Conservation (phyloP, 768 basidiomycete species). For the Tricholoma furcatifolium region DNA sequence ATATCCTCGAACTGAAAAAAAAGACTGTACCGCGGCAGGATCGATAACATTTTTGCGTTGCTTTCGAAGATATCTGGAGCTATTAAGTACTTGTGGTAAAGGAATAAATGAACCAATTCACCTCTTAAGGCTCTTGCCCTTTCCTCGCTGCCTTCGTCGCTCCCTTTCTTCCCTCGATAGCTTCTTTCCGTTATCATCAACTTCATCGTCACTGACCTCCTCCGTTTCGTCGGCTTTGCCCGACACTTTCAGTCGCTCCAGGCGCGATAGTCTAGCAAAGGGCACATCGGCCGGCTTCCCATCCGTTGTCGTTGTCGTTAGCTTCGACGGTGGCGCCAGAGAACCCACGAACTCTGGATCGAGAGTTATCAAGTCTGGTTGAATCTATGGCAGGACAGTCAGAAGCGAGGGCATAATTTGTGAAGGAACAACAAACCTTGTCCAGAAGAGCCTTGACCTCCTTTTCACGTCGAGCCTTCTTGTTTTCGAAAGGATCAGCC, state of each 20-base stretch:
- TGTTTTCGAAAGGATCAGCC: slow-evolving; percentile 93
- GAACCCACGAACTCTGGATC: slow-evolving; percentile 77
- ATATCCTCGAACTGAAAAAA: neutral
- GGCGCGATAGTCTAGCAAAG: slow-evolving; percentile 72
- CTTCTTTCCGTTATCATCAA: slow-evolving; percentile 28
- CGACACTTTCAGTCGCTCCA: slow-evolving; percentile 70
- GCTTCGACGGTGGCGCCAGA: slow-evolving; percentile 58
- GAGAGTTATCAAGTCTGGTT: slow-evolving; percentile 88
- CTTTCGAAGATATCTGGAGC: slow-evolving; percentile 68
- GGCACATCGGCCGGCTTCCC: slow-evolving; percentile 46
- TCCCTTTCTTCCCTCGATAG: slow-evolving; percentile 64
- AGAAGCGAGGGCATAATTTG: neutral
- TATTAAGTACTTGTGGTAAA: neutral
- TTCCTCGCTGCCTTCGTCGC: slow-evolving; percentile 85
- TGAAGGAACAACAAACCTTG: slow-evolving; percentile 52
- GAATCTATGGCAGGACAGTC: slow-evolving; percentile 50
- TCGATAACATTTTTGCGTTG: slow-evolving; percentile 96
- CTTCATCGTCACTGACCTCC: slow-evolving; percentile 40
- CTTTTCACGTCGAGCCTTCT: slow-evolving; percentile 76
- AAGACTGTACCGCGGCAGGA: slow-evolving; percentile 57
- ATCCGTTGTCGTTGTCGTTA: slow-evolving; percentile 47
- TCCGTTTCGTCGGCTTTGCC: slow-evolving; percentile 77
- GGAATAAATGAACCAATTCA: slow-evolving; percentile 19
- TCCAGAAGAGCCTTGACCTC: slow-evolving; percentile 91
- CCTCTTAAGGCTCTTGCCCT: slow-evolving; percentile 82